Base-by-base conservation (phyloP, 306 rosid species). In the Cicer arietinum region DNA sequence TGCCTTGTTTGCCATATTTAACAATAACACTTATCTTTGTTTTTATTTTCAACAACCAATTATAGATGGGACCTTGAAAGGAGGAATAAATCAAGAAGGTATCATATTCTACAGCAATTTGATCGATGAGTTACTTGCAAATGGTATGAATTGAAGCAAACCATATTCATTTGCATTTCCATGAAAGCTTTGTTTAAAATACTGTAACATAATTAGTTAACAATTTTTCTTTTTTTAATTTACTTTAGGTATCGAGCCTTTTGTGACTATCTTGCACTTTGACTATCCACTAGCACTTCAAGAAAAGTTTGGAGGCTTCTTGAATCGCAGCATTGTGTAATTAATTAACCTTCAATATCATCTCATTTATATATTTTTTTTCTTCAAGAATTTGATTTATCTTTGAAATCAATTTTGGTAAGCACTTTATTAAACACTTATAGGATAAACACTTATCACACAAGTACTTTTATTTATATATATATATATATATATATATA, bases 31-130 rank as follows among this genome's bases (percentile, higher is more conserved):
- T n/a, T 61, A 25, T 25, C 40, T 41, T 63, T 14, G 7, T 8
- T 3, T 8, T 63, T 0, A 41, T 63, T 63, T 63, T 41, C 13
- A 63, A 14, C 12, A 43, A 61, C 5, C 0, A 40, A 40, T 41
- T 6, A 16, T 14, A 80, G 85, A 48, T 14, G 88, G 85, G 63
- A 68, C 81, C 4, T 40, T 84, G 30, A 42, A 78, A 73, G 88
- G 81, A 7, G 85, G 85, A 17, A 6, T 84, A 42, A 84, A 84
- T 8, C 75, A 80, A 69, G 58, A 77, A 59, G 85, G 88, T 7
- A 6, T 84, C 39, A 42, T 73, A 74, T 74, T 81, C 69, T 84
- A 81, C 79, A 84, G 65, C 64, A 22, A 17, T 14, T 69, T 84
- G 40, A 77, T 84, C 7, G 47, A 84, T 13, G 79, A 77, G 8